phyloP scores from a whole-genome alignment of 1,284 basidiomycete species.

The Clitocybe nebularis region DNA sequence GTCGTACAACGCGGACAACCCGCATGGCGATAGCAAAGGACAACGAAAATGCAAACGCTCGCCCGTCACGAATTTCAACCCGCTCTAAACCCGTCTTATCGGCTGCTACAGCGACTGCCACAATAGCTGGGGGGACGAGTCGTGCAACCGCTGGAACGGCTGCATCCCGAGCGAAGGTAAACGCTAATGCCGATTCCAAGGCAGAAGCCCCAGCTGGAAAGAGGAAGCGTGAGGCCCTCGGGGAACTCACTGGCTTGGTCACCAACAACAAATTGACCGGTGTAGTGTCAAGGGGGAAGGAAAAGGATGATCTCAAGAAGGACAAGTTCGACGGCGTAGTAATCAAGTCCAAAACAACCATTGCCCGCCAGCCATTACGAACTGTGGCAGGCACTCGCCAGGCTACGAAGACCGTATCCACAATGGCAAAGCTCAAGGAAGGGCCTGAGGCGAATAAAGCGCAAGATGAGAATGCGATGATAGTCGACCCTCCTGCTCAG shows the following conservation, averaged over 20 bases:
- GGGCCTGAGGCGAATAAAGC: constrained; percentile 25
- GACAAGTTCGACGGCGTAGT: constrained; percentile 55
- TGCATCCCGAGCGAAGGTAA: constrained; percentile 47
- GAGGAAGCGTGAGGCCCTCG: constrained; percentile 71
- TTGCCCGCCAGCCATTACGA: constrained; percentile 37
- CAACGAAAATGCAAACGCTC: constrained; percentile 21
- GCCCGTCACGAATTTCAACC: constrained; percentile 42
- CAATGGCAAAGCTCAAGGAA: constrained; percentile 33
- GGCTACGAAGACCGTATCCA: constrained; percentile 21
- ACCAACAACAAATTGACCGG: constrained; percentile 40
- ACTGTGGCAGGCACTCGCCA: constrained; percentile 29
- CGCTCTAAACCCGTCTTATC: constrained; percentile 55
- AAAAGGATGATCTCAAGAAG: constrained; percentile 34
- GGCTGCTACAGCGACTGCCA: constrained; percentile 31
- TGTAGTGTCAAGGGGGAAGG: constrained; percentile 39
- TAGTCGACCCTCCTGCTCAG: constrained; percentile 43
- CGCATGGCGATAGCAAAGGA: constrained; percentile 54
- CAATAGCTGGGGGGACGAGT: constrained; percentile 32
- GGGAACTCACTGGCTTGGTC: constrained; percentile 56
- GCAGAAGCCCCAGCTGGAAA: constrained; percentile 47
- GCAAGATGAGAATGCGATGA: constrained; percentile 54
- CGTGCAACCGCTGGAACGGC: constrained; percentile 44
- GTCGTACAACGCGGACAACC: constrained; percentile 52
- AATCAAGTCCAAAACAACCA: constrained; percentile 38
- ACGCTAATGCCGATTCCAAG: constrained; percentile 34